Evolutionary conservation across 225 moss, liverwort and hornwort species (phyloP).

Genomic region (Straminergon stramineum): DNA sequence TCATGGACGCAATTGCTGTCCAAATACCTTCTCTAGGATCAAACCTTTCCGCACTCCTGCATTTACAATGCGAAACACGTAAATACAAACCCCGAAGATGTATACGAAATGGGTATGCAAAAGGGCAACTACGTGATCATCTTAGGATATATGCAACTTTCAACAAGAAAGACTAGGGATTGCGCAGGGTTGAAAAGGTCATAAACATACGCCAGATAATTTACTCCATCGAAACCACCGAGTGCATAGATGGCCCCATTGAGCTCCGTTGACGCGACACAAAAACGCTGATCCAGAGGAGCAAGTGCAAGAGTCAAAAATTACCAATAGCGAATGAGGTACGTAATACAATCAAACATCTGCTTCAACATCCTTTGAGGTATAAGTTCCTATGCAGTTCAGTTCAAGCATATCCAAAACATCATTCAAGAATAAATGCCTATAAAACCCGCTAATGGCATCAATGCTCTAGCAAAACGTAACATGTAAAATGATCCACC

Average conservation of each 20-base stretch:
- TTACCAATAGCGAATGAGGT: not conserved
- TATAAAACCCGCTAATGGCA: not conserved
- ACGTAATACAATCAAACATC: not conserved
- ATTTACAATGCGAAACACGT: not conserved
- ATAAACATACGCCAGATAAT: conserved; percentile 64
- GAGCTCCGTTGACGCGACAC: conserved; percentile 75
- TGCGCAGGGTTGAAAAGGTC: not conserved
- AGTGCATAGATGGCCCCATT: conserved; percentile 77
- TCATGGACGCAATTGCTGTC: conserved; percentile 64
- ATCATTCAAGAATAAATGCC: not conserved
- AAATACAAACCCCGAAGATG: not conserved
- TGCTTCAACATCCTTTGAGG: not conserved
- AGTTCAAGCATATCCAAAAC: not conserved
- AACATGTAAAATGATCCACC: not conserved
- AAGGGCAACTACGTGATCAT: not conserved
- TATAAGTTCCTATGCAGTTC: not conserved
- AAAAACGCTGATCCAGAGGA: conserved; percentile 56
- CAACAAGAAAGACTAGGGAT: not conserved
- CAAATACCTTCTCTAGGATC: conserved; percentile 82
- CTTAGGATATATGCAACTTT: not conserved
- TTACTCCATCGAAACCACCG: conserved; percentile 85
- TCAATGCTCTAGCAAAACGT: not conserved
- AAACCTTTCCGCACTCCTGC: conserved; percentile 80
- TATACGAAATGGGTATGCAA: not conserved
- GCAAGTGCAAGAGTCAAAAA: not conserved